Base-by-base conservation (phyloP, 495 filamentous ascomycete species). In the Aspergillus leporis region DNA sequence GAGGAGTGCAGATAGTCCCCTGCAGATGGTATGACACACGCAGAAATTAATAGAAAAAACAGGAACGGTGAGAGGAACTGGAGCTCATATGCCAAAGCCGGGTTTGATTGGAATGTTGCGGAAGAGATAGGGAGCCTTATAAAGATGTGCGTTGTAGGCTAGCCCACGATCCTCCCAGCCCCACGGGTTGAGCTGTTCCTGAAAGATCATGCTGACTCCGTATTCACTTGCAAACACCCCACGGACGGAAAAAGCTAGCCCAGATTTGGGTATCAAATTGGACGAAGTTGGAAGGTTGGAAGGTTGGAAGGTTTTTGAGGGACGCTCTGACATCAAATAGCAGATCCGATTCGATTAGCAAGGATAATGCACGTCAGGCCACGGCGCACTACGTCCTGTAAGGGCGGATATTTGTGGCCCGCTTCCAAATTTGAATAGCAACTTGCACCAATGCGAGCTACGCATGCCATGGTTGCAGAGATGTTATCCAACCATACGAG, bases 1-100 rank as follows among this genome's bases (percentile, higher is more conserved):
- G 41, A 46, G 38, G 53, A 46, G 53, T 43, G 30, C 53, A 55
- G 22, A 4, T 12, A 31, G 8, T 31, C 16, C 38, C 43, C 22
- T 52, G 51, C 51, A 40, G 51, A 53, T 53, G 51, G 51, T 53
- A 53, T 53, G 51, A 53, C 51, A 40, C 51, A 16, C 28, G n/a
- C 30, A 40, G 51, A 19, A 41, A 38, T 53, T 41, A 25, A 40
- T 40, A 23, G 23, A 40, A 22, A 30, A 22, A 16, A 25, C 5
- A 41, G 4, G 22, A n/a, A 32, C 1, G 31, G 21, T 18, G 31
- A 32, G n/a, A 14, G 23, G 41, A 23, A 41, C 6, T 5, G 38
- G 38, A 41, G 14, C 38, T 41, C 38, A 14, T 41, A 41, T 41
- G 14, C 22, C 32, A 8, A 53, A 53, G 19, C 18, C 5, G 18